phyloP scores from a whole-genome alignment of 2,329 filamentous ascomycete species.

The Trichoderma sp. region DNA sequence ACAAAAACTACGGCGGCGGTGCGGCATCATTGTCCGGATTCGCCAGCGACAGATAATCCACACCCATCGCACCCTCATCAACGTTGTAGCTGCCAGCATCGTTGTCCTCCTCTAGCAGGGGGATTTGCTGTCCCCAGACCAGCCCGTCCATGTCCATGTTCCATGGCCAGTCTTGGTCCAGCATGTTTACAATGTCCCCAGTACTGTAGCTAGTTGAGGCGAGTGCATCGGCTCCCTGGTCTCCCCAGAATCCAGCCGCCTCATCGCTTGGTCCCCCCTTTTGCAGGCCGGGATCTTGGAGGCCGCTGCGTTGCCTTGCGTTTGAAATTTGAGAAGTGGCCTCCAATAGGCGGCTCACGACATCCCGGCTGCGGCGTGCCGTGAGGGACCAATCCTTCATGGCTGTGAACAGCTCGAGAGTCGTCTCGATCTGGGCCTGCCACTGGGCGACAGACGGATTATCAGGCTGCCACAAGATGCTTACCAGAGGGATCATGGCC shows the following conservation, averaged over 20 bases:
- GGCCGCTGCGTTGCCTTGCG: background rate
- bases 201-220: background rate
- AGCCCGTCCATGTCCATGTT: conserved; percentile 10
- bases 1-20: background rate
- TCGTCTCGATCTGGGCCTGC: conserved; percentile 56
- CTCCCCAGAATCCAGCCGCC: background rate
- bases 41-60: conserved; percentile 7
- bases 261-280: background rate
- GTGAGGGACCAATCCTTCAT: conserved; percentile 65
- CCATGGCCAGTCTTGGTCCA: conserved; percentile 15
- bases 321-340: conserved; percentile 41
- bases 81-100: background rate
- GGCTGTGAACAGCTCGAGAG: conserved; percentile 58
- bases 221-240: background rate
- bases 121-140: conserved; percentile 9
- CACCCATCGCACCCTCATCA: conserved; percentile 1
- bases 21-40: background rate
- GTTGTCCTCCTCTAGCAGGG: conserved; percentile 1
- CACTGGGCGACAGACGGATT: conserved; percentile 49
- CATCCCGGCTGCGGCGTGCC: conserved; percentile 60
- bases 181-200: conserved; percentile 6
- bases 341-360: conserved; percentile 62
- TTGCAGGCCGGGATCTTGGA: background rate
- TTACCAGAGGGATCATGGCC: conserved; percentile 73
- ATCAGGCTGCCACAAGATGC: conserved; percentile 65